Evolutionary conservation across 345 rosid genomes (phyloP), one percentile per base, ranked within the genome.

Genomic region (Pistacia atlantica): DNA sequence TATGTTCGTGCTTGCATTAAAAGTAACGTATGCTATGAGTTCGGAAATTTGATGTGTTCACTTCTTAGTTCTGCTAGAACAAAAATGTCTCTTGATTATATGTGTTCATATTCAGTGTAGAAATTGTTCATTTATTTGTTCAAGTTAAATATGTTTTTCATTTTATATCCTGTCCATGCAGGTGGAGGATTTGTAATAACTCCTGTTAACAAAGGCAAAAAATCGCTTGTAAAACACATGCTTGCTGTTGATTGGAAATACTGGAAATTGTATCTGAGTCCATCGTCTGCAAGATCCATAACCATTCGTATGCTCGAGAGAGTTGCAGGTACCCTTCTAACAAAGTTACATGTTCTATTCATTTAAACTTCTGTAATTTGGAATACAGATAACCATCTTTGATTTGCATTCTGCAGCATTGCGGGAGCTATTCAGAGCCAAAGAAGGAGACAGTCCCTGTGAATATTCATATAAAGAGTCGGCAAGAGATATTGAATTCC

Each of bases 101-200:
- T 1, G 25, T 55, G 59, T n/a, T 55, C 51, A 35, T 17, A 18
- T 55, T 38, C 55, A 18, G 28, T 25, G 0, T 60, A 38, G 18
- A 35, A 70, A 0, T 66, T 2, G 11, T 45, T 20, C 20, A 45
- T 5, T 0, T 10, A 54, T 17, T 17, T 61, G 33, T 51, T 17
- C 28, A 6, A 48, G 77, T 37, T 45, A n/a, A 65, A 65, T 38
- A 61, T 48, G 17, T 13, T 28, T 54, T 20, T 62, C 33, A 35
- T 8, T 65, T 67, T 66, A 5, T 62, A 35, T 71, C 31, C n/a
- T 5, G 56, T 79, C 71, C 65, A 68, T 83, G 75, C 83, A 96
- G 99, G 99, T 86, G 97, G 97, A 69, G 99, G 99, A 65, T 96
- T 85, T 76, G 97, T 94, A 22, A 84, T 94, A 74, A 84, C 92